Evolutionary conservation across 2,329 filamentous ascomycete species (phyloP).

Genomic region (Alternaria triticina): DNA sequence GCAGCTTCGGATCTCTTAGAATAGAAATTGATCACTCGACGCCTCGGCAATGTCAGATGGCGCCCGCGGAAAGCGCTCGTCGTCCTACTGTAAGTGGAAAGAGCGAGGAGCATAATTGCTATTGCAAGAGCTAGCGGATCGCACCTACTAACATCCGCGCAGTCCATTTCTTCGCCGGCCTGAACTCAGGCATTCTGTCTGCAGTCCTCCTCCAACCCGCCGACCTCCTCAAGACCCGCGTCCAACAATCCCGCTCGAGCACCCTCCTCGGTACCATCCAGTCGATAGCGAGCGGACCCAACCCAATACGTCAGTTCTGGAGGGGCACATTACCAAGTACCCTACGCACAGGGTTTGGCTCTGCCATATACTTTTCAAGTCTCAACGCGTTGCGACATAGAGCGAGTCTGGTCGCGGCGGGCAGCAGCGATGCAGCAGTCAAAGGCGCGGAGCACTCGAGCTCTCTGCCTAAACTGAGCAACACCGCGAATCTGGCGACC

Average conservation of each 20-base stretch:
- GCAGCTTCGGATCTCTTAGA: conserved; percentile 7
- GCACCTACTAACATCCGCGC: background rate
- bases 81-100: conserved; percentile 55
- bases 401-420: conserved; percentile 50
- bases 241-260: conserved; percentile 81
- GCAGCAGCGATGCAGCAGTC: conserved; percentile 16
- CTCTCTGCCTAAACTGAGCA: conserved; percentile 79
- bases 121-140: background rate
- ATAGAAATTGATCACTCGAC: conserved; percentile 34
- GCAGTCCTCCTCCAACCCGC: conserved; percentile 92
- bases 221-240: conserved; percentile 93
- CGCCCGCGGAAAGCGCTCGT: conserved; percentile 51
- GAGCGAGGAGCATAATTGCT: background rate
- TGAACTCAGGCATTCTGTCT: conserved; percentile 84
- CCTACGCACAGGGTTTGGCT: conserved; percentile 91
- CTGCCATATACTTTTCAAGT: conserved; percentile 90
- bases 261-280: conserved; percentile 72
- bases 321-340: conserved; percentile 90
- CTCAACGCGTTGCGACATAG: conserved; percentile 82
- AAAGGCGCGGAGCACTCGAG: conserved; percentile 60
- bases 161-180: conserved; percentile 85
- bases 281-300: conserved; percentile 69
- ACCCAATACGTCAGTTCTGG: conserved; percentile 80
- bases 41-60: conserved; percentile 60
- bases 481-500: conserved; percentile 82